Percentiles rank a stretch among this genome's conserved stretches.
Evolutionary conservation across 345 rosid species (phyloP).

Genomic region (Salix suchowensis): DNA sequence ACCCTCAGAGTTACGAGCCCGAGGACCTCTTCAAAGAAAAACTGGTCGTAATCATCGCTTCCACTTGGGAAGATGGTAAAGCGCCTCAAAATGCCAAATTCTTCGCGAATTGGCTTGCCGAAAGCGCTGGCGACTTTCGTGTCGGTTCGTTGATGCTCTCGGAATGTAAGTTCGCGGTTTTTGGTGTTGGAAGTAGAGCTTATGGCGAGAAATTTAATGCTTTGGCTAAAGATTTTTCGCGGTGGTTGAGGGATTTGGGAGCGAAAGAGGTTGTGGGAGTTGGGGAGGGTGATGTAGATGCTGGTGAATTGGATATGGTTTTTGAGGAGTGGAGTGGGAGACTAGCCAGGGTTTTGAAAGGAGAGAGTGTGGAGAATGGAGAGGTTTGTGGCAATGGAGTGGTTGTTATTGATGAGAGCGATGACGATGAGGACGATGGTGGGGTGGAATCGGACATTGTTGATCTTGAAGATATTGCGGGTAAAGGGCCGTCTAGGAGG

Average conservation of each 20-base stretch:
- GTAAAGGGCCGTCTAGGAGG: constrained; percentile 74
- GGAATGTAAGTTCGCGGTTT: constrained; percentile 67
- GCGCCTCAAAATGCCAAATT: constrained; percentile 62
- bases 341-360: constrained; percentile 52
- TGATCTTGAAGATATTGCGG: constrained; percentile 95
- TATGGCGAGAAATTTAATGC: constrained; percentile 69
- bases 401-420: constrained; percentile 28
- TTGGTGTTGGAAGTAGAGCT: constrained; percentile 76
- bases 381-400: constrained; percentile 15
- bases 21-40: constrained; percentile 77
- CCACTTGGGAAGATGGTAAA: constrained; percentile 86
- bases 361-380: constrained; percentile 32
- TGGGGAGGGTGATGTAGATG: constrained; percentile 76
- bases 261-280: constrained; percentile 56
- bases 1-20: constrained; percentile 75
- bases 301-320: constrained; percentile 50
- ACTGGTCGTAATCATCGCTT: constrained; percentile 60
- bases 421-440: constrained; percentile 25
- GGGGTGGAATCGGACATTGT: constrained; percentile 41
- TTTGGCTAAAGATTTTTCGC: constrained; percentile 66
- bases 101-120: constrained; percentile 67
- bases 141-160: constrained; percentile 74
- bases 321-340: constrained; percentile 65
- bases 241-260: constrained; percentile 64
- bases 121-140: constrained; percentile 85